phyloP scores from a whole-genome alignment of 2,329 filamentous ascomycete genomes.

The Apiospora koreana region DNA sequence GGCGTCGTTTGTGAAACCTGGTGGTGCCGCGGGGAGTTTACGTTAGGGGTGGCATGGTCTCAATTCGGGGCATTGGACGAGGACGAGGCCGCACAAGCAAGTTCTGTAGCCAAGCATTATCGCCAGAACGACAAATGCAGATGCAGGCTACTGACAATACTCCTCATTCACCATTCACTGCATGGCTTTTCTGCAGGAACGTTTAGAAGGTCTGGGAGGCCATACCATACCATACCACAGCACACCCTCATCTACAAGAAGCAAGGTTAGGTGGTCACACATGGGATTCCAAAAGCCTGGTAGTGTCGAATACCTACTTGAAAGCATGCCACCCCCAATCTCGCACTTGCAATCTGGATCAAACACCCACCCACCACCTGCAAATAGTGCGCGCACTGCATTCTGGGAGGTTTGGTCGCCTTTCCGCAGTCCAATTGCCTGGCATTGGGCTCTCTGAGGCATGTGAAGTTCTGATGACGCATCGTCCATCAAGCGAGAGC shows the following conservation, averaged over 20 bases:
- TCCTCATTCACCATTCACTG: not conserved
- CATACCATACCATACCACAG: no score
- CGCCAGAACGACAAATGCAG: no score
- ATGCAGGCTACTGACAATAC: no score
- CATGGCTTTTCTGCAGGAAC: not conserved
- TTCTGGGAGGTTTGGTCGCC: not conserved
- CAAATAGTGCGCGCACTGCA: not conserved
- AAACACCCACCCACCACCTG: no score
- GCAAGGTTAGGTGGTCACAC: not conserved
- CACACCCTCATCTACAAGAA: not conserved
- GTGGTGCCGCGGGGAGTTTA: no score
- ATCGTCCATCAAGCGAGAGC: not conserved
- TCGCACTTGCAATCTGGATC: not conserved
- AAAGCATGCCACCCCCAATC: not conserved
- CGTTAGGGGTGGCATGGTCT: not conserved
- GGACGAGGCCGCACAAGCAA: no score
- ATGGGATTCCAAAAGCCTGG: not conserved
- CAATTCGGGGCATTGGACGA: no score
- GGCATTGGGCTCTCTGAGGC: not conserved
- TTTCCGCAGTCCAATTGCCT: not conserved
- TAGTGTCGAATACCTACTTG: not conserved
- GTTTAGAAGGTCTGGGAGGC: not conserved
- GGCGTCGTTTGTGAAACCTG: not conserved
- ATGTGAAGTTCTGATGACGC: not conserved
- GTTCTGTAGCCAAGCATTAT: not conserved